A percentile compares a stretch with the other conserved stretches of the same genome.
phyloP scores from a whole-genome alignment of 2,329 filamentous ascomycete genomes.

The Colletotrichum sp. region DNA sequence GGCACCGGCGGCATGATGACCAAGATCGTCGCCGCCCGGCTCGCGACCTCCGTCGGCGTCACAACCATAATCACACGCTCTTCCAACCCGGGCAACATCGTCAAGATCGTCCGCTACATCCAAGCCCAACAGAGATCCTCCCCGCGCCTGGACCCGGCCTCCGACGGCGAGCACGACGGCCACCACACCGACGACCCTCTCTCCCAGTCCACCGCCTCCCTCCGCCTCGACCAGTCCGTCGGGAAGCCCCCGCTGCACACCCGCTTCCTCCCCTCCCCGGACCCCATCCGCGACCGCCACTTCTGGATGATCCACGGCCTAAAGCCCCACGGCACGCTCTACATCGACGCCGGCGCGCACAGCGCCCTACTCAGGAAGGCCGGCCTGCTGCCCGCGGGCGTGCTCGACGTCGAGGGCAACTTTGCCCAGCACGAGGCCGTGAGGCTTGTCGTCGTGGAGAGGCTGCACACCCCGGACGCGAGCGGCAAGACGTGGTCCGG shows the following conservation, averaged over 20 bases:
- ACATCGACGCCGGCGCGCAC: conserved; percentile 90
- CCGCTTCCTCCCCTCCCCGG: conserved; percentile 83
- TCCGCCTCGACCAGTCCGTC: conserved; percentile 34
- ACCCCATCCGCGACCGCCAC: conserved; percentile 88
- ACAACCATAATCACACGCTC: conserved; percentile 95
- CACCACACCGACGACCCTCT: conserved; percentile 38
- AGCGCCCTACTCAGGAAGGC: conserved; percentile 81
- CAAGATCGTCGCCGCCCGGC: conserved; percentile 90
- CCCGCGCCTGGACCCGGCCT: conserved; percentile 23
- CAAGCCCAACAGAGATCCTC: conserved; percentile 52
- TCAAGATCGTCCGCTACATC: conserved; percentile 82
- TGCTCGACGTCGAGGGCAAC: conserved; percentile 84
- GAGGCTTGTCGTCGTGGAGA: conserved; percentile 79
- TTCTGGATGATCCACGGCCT: conserved; percentile 98
- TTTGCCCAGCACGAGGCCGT: conserved; percentile 96
- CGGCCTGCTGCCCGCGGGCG: conserved; percentile 86
- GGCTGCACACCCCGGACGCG: conserved; percentile 40
- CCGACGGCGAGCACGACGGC: conserved; percentile 21
- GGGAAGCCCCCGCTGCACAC: conserved; percentile 77
- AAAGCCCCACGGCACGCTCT: conserved; percentile 86
- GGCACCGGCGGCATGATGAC: conserved; percentile 98
- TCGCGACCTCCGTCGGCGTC: conserved; percentile 93
- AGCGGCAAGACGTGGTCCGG: conserved; percentile 53
- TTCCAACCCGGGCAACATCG: conserved; percentile 91
- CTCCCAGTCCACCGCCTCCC: conserved; percentile 45